phyloP scores from a whole-genome alignment of 2,329 filamentous ascomycete species.

The Trichocomaceae sp. region DNA sequence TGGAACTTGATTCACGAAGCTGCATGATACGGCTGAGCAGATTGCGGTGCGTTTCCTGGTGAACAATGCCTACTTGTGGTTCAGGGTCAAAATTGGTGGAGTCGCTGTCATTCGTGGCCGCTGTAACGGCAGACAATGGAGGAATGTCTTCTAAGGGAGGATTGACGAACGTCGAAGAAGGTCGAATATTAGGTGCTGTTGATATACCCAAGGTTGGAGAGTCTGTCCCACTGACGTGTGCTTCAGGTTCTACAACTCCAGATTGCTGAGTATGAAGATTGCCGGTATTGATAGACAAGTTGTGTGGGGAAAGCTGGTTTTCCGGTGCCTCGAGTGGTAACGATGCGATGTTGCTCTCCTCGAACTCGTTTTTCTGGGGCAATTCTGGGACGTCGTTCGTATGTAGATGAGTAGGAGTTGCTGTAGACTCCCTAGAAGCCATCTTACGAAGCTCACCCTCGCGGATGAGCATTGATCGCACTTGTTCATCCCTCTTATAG shows the following conservation, averaged over 20 bases:
- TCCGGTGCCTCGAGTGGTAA: not conserved
- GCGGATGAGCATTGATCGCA: slow-evolving; percentile 28
- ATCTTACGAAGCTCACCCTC: slow-evolving; percentile 19
- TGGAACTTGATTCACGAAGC: slow-evolving; percentile 42
- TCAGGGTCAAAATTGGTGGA: slow-evolving; percentile 60
- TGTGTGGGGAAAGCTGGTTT: not conserved
- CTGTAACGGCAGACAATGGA: slow-evolving; percentile 56
- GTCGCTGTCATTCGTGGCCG: slow-evolving; percentile 57
- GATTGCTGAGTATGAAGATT: not conserved
- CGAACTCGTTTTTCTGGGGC: not conserved
- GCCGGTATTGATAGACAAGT: slow-evolving; percentile 4
- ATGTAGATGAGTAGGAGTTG: slow-evolving; percentile 5
- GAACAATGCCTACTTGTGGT: slow-evolving; percentile 54
- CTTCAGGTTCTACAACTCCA: not conserved
- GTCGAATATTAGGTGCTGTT: slow-evolving; percentile 12
- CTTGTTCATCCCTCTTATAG: slow-evolving; percentile 45
- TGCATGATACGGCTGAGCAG: slow-evolving; percentile 45
- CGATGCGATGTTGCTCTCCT: not conserved
- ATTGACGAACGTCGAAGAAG: slow-evolving; percentile 12
- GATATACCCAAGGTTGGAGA: slow-evolving; percentile 38
- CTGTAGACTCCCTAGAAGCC: slow-evolving; percentile 13
- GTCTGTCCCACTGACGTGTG: slow-evolving; percentile 19
- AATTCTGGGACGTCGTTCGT: not conserved
- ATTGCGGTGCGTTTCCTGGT: slow-evolving; percentile 33
- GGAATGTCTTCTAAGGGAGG: slow-evolving; percentile 36